Evolutionary conservation across 768 basidiomycete genomes (phyloP).

Genomic region (Mrakia blollopis): DNA sequence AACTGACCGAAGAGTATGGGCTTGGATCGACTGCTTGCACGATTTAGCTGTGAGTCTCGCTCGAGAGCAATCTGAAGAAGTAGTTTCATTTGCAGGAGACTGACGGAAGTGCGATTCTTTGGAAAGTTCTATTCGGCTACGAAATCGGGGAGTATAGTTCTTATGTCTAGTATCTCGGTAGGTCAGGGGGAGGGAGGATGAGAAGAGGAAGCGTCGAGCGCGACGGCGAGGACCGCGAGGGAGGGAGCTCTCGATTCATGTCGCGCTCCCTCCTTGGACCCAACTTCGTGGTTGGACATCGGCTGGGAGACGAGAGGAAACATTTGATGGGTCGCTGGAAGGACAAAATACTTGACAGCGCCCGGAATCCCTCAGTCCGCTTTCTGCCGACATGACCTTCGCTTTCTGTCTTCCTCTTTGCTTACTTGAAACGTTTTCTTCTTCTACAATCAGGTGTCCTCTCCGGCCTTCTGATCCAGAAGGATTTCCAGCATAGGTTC

Average conservation of each 20-base stretch:
- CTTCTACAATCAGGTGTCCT: neutral
- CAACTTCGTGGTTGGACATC: neutral
- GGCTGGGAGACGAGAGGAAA: neutral
- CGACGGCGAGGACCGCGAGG: too few relatives aligned
- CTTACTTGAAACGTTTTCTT: neutral
- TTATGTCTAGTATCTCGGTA: neutral
- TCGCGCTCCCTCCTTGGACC: conserved; percentile 39
- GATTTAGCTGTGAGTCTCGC: too few relatives aligned
- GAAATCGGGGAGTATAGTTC: conserved; percentile 56
- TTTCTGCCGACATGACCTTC: neutral
- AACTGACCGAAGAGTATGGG: too few relatives aligned
- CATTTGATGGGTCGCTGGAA: neutral
- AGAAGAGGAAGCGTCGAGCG: too few relatives aligned
- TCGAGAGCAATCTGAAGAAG: too few relatives aligned
- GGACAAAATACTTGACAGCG: neutral
- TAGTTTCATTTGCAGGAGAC: too few relatives aligned
- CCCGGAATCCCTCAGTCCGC: neutral
- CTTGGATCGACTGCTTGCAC: too few relatives aligned
- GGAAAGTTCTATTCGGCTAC: conserved; percentile 53
- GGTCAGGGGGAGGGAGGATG: too few relatives aligned
- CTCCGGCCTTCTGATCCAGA: conserved; percentile 68
- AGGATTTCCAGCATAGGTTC: conserved; percentile 66
- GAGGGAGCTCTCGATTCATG: conserved; percentile 35
- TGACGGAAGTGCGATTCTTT: too few relatives aligned
- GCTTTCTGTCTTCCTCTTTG: neutral